Evolutionary conservation across 1,284 basidiomycete species (phyloP).

Genomic region (Cutaneotrichosporon sp.): DNA sequence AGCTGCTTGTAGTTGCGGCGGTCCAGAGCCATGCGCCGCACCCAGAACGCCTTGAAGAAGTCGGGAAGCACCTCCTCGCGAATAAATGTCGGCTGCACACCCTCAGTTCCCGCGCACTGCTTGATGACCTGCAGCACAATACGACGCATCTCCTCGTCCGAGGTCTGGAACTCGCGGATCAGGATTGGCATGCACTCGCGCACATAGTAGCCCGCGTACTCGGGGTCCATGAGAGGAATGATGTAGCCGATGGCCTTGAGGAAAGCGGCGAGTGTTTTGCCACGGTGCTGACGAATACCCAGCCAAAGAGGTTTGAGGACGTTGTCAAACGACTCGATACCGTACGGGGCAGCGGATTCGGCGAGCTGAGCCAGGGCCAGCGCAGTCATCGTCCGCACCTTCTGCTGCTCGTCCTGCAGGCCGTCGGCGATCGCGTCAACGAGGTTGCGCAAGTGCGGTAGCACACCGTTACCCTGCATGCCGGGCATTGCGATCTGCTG

Average conservation of each 20-base stretch:
- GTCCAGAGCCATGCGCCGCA: constrained; percentile 94
- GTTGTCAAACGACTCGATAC: constrained; percentile 98
- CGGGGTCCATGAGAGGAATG: constrained; percentile 98
- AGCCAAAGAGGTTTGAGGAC: constrained; percentile 98
- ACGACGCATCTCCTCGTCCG: constrained; percentile 99
- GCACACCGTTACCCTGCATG: constrained; percentile 99
- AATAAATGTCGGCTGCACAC: constrained; percentile 88
- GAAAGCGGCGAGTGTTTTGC: constrained; percentile 96
- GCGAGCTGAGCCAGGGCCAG: constrained; percentile 92
- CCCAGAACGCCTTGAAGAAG: constrained; percentile 99
- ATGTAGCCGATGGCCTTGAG: constrained; percentile 99
- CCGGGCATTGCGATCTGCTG: constrained; percentile 88
- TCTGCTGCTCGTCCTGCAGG: constrained; percentile 95
- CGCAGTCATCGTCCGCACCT: constrained; percentile 98
- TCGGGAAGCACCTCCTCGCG: constrained; percentile 98
- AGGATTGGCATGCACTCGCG: constrained; percentile 96
- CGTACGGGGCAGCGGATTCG: constrained; percentile 95
- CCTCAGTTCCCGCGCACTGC: constrained; percentile 96
- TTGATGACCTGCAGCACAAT: constrained; percentile 99
- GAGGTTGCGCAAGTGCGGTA: constrained; percentile 92
- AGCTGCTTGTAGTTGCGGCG: constrained; percentile 94
- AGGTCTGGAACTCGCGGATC: constrained; percentile 98
- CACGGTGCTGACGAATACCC: constrained; percentile 94
- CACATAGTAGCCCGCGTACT: constrained; percentile 96
- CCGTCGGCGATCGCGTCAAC: constrained; percentile 96